Percentiles rank a stretch among this genome's conserved stretches.
These are phyloP conservation scores for Naganishia kalamii DNA, from an alignment of 768 basidiomycete genomes.

Conservation along the genomic window DNA sequence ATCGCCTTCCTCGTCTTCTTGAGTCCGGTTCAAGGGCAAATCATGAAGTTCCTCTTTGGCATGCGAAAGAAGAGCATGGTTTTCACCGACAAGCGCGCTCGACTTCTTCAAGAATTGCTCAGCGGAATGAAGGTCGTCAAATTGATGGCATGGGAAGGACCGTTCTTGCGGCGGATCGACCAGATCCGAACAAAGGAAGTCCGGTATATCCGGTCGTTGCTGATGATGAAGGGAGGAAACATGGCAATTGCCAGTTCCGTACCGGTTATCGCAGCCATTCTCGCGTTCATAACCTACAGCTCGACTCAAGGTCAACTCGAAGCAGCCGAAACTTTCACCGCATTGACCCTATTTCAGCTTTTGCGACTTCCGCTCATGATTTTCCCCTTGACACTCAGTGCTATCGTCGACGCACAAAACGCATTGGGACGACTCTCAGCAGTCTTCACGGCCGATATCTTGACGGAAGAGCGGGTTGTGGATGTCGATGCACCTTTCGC, in stretches of 20 bases:
- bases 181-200: constrained; percentile 68
- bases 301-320: constrained; percentile 43
- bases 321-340: constrained; percentile 70
- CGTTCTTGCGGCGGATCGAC: constrained; percentile 68
- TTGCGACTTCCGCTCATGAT: constrained; percentile 77
- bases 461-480: constrained; percentile 56
- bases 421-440: constrained; percentile 68
- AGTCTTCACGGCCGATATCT: constrained; percentile 76
- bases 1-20: constrained; percentile 47
- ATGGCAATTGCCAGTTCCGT: constrained; percentile 55
- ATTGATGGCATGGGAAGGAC: constrained; percentile 78
- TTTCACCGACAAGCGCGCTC: constrained; percentile 84
- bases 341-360: constrained; percentile 76
- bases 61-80: constrained; percentile 68
- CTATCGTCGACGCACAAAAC: constrained; percentile 78
- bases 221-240: constrained; percentile 36
- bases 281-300: constrained; percentile 64
- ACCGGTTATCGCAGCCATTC: constrained; percentile 71
- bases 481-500: constrained; percentile 60
- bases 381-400: constrained; percentile 53
- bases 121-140: constrained; percentile 89
- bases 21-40: constrained; percentile 64
- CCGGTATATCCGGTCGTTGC: constrained; percentile 50
- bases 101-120: constrained; percentile 79
- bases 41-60: constrained; percentile 67